A percentile compares a stretch with the other conserved stretches of the same genome.
phyloP scores from a whole-genome alignment of 2,329 filamentous ascomycete genomes.

The Fusarium nematophilum region DNA sequence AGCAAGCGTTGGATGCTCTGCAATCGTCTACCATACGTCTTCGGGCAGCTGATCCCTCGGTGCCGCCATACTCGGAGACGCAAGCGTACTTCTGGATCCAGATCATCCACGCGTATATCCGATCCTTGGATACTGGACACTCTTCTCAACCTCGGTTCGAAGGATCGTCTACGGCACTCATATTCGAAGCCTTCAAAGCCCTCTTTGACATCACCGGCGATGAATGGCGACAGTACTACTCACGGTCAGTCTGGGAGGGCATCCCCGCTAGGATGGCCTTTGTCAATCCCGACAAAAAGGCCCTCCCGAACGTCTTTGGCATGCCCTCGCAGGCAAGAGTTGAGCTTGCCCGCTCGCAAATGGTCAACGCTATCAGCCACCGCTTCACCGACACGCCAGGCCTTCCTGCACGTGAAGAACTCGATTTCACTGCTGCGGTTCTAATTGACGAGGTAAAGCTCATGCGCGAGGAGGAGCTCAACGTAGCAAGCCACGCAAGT shows the following conservation, averaged over 20 bases:
- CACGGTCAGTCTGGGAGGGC: conserved; percentile 38
- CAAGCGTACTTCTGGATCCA: conserved; percentile 50
- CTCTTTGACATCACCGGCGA: conserved; percentile 38
- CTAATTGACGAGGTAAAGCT: conserved; percentile 36
- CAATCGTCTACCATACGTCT: conserved; percentile 42
- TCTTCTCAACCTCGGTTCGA: background rate
- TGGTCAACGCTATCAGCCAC: conserved; percentile 29
- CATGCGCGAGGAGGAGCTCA: conserved; percentile 23
- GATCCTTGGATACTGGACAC: conserved; percentile 16
- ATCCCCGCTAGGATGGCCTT: conserved; percentile 44
- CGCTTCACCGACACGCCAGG: conserved; percentile 6
- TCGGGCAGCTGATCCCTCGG: conserved; percentile 17
- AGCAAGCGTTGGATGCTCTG: conserved; percentile 39
- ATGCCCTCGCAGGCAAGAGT: conserved; percentile 30
- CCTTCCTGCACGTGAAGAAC: conserved; percentile 27
- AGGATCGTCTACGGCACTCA: conserved; percentile 10
- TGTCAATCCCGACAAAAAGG: conserved; percentile 41
- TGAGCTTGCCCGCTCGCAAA: conserved; percentile 27
- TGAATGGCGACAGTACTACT: conserved; percentile 47
- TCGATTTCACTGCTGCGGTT: conserved; percentile 36
- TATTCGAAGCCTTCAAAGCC: conserved; percentile 36
- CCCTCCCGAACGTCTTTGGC: conserved; percentile 42
- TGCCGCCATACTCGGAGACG: conserved; percentile 47
- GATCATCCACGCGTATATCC: conserved; percentile 36
- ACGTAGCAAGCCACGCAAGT: conserved; percentile 33